Evolutionary conservation across 345 rosid genomes (phyloP).

Genomic region (Murraya koenigii): DNA sequence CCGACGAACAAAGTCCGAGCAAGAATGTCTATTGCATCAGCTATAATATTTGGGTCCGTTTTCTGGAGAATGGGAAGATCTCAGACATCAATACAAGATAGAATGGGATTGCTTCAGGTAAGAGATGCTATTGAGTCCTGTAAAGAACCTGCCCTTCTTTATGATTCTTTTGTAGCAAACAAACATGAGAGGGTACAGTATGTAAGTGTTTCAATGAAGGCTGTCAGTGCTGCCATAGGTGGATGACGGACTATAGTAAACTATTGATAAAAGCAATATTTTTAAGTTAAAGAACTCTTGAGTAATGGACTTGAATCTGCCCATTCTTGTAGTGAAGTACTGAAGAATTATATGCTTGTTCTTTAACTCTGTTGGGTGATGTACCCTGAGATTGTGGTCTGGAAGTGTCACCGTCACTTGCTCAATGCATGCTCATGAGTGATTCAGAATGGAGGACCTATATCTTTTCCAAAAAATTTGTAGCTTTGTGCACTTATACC

Average conservation of each 20-base stretch:
- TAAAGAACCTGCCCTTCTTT: background rate
- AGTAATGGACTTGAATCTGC: background rate
- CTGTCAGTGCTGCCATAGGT: background rate
- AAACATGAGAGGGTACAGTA: background rate
- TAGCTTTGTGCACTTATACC: background rate
- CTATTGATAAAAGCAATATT: background rate
- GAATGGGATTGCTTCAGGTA: constrained; percentile 99
- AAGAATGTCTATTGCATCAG: constrained; percentile 96
- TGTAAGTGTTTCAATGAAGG: background rate
- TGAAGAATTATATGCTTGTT: background rate
- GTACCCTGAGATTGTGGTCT: background rate
- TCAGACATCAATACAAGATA: constrained; percentile 92
- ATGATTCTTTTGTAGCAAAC: constrained; percentile 8
- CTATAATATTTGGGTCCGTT: constrained; percentile 96
- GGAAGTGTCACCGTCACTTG: background rate
- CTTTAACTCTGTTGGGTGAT: constrained; percentile 1
- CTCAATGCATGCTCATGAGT: background rate
- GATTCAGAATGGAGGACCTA: background rate
- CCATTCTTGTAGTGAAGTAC: background rate
- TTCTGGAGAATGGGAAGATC: constrained; percentile 97
- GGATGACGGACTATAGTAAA: background rate
- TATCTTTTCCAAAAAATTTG: background rate
- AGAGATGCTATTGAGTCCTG: constrained; percentile 16
- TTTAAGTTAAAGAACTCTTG: background rate
- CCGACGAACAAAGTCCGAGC: constrained; percentile 97